phyloP scores from a whole-genome alignment of 2,329 filamentous ascomycete species.

The Cercospora citrullina region DNA sequence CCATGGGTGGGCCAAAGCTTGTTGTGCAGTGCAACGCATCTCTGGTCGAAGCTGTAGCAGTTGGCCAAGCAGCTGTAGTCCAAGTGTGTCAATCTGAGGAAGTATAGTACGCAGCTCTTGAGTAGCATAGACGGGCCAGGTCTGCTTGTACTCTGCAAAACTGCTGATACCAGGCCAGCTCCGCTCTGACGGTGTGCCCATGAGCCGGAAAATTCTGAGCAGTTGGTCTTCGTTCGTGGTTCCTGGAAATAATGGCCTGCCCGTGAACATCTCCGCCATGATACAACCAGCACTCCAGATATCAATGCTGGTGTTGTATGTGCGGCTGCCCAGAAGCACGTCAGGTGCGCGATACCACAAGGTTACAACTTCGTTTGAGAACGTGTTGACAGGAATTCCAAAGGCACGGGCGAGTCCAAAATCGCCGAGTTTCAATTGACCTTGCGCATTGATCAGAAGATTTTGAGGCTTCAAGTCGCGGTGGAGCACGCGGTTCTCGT shows the following conservation, averaged over 20 bases:
- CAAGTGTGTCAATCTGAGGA: conserved; percentile 83
- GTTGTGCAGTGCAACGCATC: conserved; percentile 81
- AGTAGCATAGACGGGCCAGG: conserved; percentile 90
- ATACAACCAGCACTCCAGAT: conserved; percentile 99
- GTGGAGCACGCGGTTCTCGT: conserved; percentile 94
- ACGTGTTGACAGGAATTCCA: conserved; percentile 96
- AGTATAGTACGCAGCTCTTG: conserved; percentile 85
- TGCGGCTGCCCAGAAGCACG: conserved; percentile 87
- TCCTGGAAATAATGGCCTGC: conserved; percentile 89
- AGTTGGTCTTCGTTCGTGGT: conserved; percentile 99
- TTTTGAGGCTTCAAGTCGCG: conserved; percentile 96
- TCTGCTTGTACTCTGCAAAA: conserved; percentile 96
- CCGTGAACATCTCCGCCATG: conserved; percentile 99
- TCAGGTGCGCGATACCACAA: conserved; percentile 97
- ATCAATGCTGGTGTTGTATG: conserved; percentile 99
- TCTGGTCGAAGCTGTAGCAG: conserved; percentile 95
- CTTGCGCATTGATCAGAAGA: conserved; percentile 88
- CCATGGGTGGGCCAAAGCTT: conserved; percentile 89
- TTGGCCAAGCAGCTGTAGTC: conserved; percentile 80
- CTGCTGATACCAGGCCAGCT: conserved; percentile 94
- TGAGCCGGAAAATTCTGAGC: conserved; percentile 94
- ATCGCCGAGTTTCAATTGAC: conserved; percentile 87
- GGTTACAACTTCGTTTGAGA: conserved; percentile 96
- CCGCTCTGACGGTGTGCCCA: conserved; percentile 94
- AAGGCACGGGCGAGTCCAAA: conserved; percentile 94